phyloP scores from a whole-genome alignment of 148 eudicot species.

The Beta vulgaris region DNA sequence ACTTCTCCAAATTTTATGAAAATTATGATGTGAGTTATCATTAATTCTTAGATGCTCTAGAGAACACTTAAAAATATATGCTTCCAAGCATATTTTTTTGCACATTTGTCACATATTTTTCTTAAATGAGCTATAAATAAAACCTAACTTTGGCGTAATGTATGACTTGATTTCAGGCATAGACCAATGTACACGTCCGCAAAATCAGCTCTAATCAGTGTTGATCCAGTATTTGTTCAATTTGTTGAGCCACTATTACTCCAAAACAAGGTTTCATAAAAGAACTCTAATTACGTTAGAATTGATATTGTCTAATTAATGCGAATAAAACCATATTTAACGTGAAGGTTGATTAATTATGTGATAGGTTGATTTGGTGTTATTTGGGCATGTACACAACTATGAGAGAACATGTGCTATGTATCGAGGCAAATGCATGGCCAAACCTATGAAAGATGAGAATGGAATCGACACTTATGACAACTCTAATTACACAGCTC shows the following conservation, averaged over 20 bases:
- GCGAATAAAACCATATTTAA: background rate
- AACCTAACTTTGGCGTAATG: too few species aligned
- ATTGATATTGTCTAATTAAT: too few species aligned
- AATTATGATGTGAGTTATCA: too few species aligned
- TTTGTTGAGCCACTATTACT: constrained; percentile 75
- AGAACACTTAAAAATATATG: too few species aligned
- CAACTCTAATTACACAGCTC: constrained; percentile 57
- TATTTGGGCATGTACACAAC: constrained; percentile 77
- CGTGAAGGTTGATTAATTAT: background rate
- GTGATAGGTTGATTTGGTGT: constrained; percentile 58
- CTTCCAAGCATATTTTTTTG: too few species aligned
- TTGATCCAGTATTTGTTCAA: constrained; percentile 44
- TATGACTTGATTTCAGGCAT: constrained; percentile 45
- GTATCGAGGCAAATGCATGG: constrained; percentile 52
- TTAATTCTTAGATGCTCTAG: too few species aligned
- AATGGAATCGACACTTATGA: constrained; percentile 59
- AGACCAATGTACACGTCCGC: constrained; percentile 75
- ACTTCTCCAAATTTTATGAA: too few species aligned
- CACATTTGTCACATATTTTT: too few species aligned
- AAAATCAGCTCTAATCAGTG: constrained; percentile 23
- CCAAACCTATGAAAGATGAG: constrained; percentile 58
- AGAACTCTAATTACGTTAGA: too few species aligned
- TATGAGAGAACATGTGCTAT: constrained; percentile 77
- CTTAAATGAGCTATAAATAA: too few species aligned
- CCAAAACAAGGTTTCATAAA: constrained; percentile 66